These are phyloP conservation scores for Umbelopsis sp. DNA, from an alignment of 192 early-diverging fungal genomes.

Conservation along the genomic window DNA sequence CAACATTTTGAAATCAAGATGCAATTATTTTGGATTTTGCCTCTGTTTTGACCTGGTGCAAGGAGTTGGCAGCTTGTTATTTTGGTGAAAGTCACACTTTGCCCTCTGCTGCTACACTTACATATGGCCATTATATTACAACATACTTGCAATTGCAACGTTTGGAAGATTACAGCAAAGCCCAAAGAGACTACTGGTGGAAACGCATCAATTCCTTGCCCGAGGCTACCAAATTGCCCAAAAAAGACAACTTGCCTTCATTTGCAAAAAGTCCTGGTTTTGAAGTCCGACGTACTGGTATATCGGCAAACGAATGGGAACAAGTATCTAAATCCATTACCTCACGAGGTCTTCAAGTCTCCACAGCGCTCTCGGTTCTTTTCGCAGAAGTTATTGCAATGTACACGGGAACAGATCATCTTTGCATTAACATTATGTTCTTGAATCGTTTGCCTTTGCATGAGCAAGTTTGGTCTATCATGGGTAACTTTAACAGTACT, in stretches of 20 bases:
- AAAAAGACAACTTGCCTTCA: background rate
- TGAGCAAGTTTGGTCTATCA: background rate
- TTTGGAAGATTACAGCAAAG: background rate
- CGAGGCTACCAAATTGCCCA: background rate
- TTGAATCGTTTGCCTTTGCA: slow-evolving; percentile 1
- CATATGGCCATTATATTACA: slow-evolving; percentile 5
- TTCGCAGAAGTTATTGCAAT: background rate
- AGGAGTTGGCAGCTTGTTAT: slow-evolving; percentile 2
- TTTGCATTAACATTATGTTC: background rate
- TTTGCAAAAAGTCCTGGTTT: background rate
- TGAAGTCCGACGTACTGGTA: background rate
- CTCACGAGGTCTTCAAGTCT: background rate
- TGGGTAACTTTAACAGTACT: slow-evolving; percentile 5
- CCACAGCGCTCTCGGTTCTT: background rate
- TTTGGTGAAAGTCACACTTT: slow-evolving; percentile 1
- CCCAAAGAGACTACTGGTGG: background rate
- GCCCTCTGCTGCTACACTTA: slow-evolving; percentile 3
- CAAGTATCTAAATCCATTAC: background rate
- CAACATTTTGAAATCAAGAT: background rate
- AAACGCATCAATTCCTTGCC: background rate
- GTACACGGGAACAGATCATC: background rate
- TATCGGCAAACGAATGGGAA: background rate
- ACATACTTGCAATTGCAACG: background rate
- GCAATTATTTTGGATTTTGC: background rate
- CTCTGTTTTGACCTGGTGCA: background rate